Conservation (phyloP, 371 early-diverging fungal species). For the Enteropsectra breve region DNA sequence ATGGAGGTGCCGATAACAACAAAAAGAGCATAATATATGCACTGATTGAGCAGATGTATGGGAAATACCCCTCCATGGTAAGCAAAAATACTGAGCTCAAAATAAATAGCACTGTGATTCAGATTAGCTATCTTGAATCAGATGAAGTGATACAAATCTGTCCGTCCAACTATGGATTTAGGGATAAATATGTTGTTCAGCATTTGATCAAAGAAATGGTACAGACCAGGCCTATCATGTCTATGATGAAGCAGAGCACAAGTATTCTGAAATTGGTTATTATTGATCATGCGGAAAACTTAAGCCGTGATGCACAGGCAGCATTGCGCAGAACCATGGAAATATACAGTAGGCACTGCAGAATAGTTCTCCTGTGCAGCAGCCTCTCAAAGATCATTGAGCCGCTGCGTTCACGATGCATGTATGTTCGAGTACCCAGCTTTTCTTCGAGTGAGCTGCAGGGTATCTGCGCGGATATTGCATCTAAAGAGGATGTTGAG, state of each 20-base stretch:
- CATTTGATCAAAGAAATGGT: conserved; percentile 90
- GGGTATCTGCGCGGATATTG: conserved; percentile 28
- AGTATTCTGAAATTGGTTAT: conserved; percentile 67
- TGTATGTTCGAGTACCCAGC: conserved; percentile 75
- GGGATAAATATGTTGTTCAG: conserved; percentile 87
- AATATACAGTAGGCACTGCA: conserved; percentile 79
- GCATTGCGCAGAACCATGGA: conserved; percentile 97
- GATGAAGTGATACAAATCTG: conserved; percentile 53
- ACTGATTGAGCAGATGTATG: conserved; percentile 63
- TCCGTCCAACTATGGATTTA: conserved; percentile 70
- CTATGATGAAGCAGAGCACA: conserved; percentile 22
- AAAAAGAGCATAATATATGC: conserved; percentile 82
- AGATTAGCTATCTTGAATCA: conserved; percentile 57
- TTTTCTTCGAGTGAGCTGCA: conserved; percentile 66
- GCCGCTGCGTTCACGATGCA: conserved; percentile 84
- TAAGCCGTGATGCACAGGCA: conserved; percentile 85
- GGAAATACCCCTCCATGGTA: conserved; percentile 22
- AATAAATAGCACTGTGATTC: conserved; percentile 78
- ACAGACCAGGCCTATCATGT: conserved; percentile 83
- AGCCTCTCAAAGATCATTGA: conserved; percentile 78
- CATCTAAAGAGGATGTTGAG: conserved; percentile 27
- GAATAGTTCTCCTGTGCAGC: conserved; percentile 81
- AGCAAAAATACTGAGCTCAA: conserved; percentile 82
- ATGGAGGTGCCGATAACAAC: conserved; percentile 87
- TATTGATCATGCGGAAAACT: conserved; percentile 82